Conservation (phyloP, 192 early-diverging fungal species). For the Linnemannia zychae region DNA sequence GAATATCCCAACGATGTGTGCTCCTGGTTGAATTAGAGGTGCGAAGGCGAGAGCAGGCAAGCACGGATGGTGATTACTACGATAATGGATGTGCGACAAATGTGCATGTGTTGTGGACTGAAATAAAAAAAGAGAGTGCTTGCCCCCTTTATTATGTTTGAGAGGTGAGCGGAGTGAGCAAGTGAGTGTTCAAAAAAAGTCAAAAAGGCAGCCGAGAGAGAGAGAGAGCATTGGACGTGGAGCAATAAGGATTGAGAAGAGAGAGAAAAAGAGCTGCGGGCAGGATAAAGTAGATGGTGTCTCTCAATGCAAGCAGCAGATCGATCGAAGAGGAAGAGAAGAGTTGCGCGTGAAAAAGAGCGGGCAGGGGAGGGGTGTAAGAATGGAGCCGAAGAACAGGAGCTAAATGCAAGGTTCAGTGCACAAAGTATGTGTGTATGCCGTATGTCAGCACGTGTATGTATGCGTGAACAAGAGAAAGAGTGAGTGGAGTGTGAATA, state of each 20-base stretch:
- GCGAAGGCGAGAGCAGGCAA: too few species aligned
- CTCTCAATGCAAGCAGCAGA: background rate
- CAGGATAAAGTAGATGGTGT: background rate
- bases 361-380: background rate
- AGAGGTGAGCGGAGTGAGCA: background rate
- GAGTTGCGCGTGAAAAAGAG: background rate
- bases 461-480: background rate
- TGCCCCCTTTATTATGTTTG: background rate
- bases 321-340: background rate
- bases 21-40: too few species aligned
- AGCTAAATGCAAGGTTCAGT: conserved; percentile 10
- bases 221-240: conserved; percentile 4
- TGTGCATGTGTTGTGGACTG: background rate
- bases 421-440: background rate
- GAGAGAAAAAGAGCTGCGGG: background rate
- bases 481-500: background rate
- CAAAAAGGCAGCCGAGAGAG: background rate
- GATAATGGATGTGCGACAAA: background rate
- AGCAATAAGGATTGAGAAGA: background rate
- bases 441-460: background rate
- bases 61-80: too few species aligned
- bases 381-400: too few species aligned
- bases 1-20: too few species aligned
- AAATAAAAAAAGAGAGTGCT: background rate
- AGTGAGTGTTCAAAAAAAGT: background rate